A percentile compares a stretch with the other conserved stretches of the same genome.
phyloP scores from a whole-genome alignment of 2,329 filamentous ascomycete species.

The Blastomyces parvus region DNA sequence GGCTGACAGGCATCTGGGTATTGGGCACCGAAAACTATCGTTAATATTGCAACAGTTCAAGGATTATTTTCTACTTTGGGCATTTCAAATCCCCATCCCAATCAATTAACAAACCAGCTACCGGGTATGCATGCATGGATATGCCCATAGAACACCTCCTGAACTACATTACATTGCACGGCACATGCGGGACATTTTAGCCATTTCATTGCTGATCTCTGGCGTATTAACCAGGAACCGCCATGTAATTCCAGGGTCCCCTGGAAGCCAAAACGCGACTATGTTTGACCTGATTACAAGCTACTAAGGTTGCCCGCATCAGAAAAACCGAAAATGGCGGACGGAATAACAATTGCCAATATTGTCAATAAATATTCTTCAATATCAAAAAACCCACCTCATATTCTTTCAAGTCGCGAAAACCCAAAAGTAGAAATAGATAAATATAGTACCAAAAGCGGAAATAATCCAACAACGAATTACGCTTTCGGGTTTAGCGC shows the following conservation, averaged over 20 bases:
- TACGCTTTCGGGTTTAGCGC: too few relatives aligned
- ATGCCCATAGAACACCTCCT: neutral
- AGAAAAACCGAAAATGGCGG: neutral
- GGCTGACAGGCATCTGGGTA: neutral
- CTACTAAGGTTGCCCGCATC: neutral
- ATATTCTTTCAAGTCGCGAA: neutral
- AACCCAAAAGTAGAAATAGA: neutral
- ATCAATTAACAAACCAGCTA: neutral
- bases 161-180: too few relatives aligned
- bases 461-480: neutral
- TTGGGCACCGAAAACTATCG: neutral
- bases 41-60: neutral
- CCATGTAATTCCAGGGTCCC: neutral
- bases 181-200: too few relatives aligned
- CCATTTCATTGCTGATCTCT: neutral
- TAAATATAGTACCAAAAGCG: constrained; percentile 4
- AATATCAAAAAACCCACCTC: neutral
- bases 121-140: neutral
- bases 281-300: neutral
- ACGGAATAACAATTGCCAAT: too few relatives aligned
- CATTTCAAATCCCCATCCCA: neutral
- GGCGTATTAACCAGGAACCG: neutral
- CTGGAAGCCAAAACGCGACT: neutral
- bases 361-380: neutral
- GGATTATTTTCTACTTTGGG: neutral